Evolutionary conservation across 108 stramenopile species (phyloP), one percentile per base, ranked within the genome.

Genomic region (Fragilariopsis cylindrus): DNA sequence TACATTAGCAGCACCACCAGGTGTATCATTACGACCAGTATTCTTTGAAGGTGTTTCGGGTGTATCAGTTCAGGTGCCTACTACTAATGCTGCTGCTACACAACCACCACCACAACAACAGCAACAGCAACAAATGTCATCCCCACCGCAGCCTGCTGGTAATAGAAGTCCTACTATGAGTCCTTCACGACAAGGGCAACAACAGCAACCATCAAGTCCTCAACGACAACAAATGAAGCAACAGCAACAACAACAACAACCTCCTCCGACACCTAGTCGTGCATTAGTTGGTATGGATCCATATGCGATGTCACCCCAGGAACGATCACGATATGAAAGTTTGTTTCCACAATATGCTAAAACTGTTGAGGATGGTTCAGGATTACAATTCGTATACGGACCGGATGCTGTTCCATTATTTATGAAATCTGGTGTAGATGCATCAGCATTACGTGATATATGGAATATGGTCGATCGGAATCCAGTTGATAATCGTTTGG

Each of bases 351-450:
- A 83, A 57, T 97, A 96, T 71, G 83, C 90, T 60, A 75, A 88
- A 69, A 63, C 62, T 4, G 62, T 45, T 9, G 76, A 74, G 45
- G 92, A 96, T 71, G 96, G 92, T 16, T 12, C 42, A 7, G 96
- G 92, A 30, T 12, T 13, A 7, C 42, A 45, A 15, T 98, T 82
- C 76, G 84, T 97, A 65, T 85, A 95, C 65, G 98, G 97, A 2
- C 72, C 80, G 6, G 86, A 92, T 65, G 97, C 98, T 13, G 96
- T 97, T 7, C 88, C 81, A n/a, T 84, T 98, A 3, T 98, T 98
- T 75, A 75, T 82, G 67, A 95, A 96, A 69, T 90, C 88, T 41
- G 91, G 93, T 49, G 67, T 88, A 50, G 78, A 79, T 55, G 65
- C 77, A 52, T 44, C 54, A 9, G 47, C 55, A 5, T 74, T 89